Conservation (phyloP, 2,329 filamentous ascomycete genomes). For the Aureobasidium sp. region DNA sequence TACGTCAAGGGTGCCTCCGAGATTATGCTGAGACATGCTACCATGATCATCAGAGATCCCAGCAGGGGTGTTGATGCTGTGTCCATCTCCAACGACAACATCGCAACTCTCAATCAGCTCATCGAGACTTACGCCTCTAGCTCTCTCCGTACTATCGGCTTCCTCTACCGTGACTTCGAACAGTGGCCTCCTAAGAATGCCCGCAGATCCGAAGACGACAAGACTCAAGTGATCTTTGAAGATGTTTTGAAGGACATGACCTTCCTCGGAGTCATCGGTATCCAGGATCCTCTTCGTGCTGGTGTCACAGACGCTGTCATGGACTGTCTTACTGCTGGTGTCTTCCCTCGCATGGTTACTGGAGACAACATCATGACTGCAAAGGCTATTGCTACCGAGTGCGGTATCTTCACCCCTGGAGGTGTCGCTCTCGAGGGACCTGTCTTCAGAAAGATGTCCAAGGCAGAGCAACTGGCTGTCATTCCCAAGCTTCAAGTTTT, state of each 20-base stretch:
- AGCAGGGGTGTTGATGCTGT: constrained; percentile 46
- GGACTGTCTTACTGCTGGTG: constrained; percentile 59
- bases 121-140: constrained; percentile 71
- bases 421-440: constrained; percentile 38
- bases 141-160: constrained; percentile 75
- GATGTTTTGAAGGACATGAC: constrained; percentile 64
- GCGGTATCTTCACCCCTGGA: constrained; percentile 50
- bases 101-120: constrained; percentile 51
- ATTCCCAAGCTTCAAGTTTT: constrained; percentile 60
- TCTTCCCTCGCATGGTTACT: constrained; percentile 66
- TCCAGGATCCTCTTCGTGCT: constrained; percentile 64
- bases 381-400: constrained; percentile 63
- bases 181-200: constrained; percentile 63
- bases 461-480: constrained; percentile 40
- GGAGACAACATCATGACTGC: constrained; percentile 66
- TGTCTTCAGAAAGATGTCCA: constrained; percentile 34
- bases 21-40: constrained; percentile 40
- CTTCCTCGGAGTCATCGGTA: constrained; percentile 63
- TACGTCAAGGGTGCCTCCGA: constrained; percentile 44
- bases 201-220: constrained; percentile 51
- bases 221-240: constrained; percentile 55
- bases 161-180: constrained; percentile 71
- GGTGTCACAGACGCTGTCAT: constrained; percentile 60
- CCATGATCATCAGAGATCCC: constrained; percentile 49
- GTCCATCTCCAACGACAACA: constrained; percentile 48